These are phyloP conservation scores for Carex littledalei DNA, from an alignment of 176 grass and related monocot species.

Conservation along the genomic window DNA sequence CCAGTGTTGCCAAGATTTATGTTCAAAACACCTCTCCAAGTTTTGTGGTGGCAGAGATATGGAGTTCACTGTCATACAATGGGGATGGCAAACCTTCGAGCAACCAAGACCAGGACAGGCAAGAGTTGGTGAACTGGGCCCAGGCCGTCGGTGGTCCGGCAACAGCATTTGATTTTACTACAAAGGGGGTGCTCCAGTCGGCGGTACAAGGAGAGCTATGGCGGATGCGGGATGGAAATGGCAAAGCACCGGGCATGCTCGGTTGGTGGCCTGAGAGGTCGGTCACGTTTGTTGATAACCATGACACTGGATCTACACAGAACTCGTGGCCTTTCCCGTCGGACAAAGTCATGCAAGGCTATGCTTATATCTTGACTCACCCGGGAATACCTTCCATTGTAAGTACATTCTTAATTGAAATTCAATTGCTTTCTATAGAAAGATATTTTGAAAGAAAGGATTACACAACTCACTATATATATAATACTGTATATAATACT, in stretches of 20 bases:
- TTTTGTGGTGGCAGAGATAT: conserved; percentile 76
- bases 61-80: conserved; percentile 58
- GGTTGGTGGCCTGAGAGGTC: conserved; percentile 73
- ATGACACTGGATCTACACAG: conserved; percentile 80
- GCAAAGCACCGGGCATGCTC: conserved; percentile 64
- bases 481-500: too few species aligned
- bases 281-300: conserved; percentile 85
- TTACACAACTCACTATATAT: too few species aligned
- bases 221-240: conserved; percentile 53
- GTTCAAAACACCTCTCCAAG: conserved; percentile 37
- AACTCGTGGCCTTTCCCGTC: conserved; percentile 50
- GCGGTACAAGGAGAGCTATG: conserved; percentile 71
- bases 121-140: conserved; percentile 67
- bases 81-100: conserved; percentile 45
- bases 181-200: conserved; percentile 65
- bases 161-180: conserved; percentile 75
- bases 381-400: conserved; percentile 72
- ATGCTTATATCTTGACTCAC: conserved; percentile 77
- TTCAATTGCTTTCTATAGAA: too few species aligned
- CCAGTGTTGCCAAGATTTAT: conserved; percentile 54
- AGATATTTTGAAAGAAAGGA: too few species aligned
- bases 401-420: conserved; percentile 1
- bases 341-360: conserved; percentile 77
- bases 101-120: conserved; percentile 59
- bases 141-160: conserved; percentile 43